A percentile compares a stretch with the other conserved stretches of the same genome.
Evolutionary conservation across 192 early-diverging fungal genomes (phyloP).

Genomic region (Gorgonomyces haynaldii): DNA sequence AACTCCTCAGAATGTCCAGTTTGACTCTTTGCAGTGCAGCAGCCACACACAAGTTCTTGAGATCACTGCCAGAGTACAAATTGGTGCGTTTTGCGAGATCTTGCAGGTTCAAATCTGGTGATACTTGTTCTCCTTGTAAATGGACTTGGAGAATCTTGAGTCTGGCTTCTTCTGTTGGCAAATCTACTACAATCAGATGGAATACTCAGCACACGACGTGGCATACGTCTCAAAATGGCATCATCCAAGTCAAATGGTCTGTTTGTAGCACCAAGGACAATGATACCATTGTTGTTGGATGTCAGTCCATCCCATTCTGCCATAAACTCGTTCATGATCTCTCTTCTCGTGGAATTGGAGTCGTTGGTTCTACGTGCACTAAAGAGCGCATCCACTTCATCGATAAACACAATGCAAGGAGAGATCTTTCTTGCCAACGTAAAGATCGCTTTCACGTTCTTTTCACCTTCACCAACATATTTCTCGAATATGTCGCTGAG

Average conservation of each 20-base stretch:
- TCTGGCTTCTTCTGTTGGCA: conserved; percentile 70
- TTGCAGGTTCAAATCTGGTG: conserved; percentile 39
- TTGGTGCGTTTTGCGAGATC: conserved; percentile 58
- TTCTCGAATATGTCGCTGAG: conserved; percentile 93
- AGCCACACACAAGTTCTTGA: conserved; percentile 89
- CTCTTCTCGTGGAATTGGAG: conserved; percentile 50
- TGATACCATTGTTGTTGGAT: conserved; percentile 60
- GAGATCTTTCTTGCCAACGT: conserved; percentile 79
- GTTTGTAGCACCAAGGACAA: conserved; percentile 82
- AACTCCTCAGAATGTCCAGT: conserved; percentile 12
- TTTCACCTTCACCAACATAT: conserved; percentile 95
- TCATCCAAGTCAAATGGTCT: conserved; percentile 95
- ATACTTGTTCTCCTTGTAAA: conserved; percentile 65
- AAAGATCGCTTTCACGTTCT: conserved; percentile 89
- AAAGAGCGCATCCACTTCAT: conserved; percentile 91
- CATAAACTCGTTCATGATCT: conserved; percentile 95
- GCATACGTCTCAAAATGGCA: conserved; percentile 84
- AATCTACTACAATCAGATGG: conserved; percentile 47
- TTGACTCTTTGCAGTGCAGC: conserved; percentile 48
- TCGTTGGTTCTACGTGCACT: conserved; percentile 49
- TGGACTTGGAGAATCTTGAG: conserved; percentile 62
- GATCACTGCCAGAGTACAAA: conserved; percentile 85
- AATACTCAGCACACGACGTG: conserved; percentile 68
- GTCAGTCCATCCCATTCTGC: conserved; percentile 83
- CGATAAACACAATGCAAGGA: conserved; percentile 95